Evolutionary conservation across 768 basidiomycete species (phyloP).

Genomic region (Agrocybe pediades): DNA sequence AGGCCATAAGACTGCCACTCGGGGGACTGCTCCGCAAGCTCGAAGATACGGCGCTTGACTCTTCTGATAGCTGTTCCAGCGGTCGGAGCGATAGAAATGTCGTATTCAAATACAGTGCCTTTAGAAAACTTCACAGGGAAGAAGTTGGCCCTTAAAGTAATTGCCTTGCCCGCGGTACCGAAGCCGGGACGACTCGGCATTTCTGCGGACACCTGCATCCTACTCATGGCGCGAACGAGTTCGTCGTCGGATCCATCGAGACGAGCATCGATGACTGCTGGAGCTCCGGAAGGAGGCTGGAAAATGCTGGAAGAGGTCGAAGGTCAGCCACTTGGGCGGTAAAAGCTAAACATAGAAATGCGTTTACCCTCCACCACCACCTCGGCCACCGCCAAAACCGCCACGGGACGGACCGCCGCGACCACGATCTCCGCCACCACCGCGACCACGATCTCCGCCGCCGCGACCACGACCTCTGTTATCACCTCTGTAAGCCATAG

Average conservation of each 20-base stretch:
- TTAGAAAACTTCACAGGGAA: slow-evolving; percentile 59
- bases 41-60: slow-evolving; percentile 60
- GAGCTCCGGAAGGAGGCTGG: slow-evolving; percentile 30
- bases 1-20: slow-evolving; percentile 56
- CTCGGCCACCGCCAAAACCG: slow-evolving; percentile 31
- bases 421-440: slow-evolving; percentile 20
- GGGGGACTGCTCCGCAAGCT: slow-evolving; percentile 55
- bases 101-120: slow-evolving; percentile 59
- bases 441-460: slow-evolving; percentile 29
- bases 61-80: slow-evolving; percentile 50
- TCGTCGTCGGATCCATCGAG: slow-evolving; percentile 43
- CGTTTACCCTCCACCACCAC: slow-evolving; percentile 38
- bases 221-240: slow-evolving; percentile 36
- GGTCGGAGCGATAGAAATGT: slow-evolving; percentile 55
- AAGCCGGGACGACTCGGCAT: slow-evolving; percentile 63
- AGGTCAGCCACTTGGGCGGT: not conserved
- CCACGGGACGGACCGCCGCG: slow-evolving; percentile 24
- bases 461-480: slow-evolving; percentile 41
- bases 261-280: slow-evolving; percentile 44
- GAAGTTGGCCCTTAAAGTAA: slow-evolving; percentile 67
- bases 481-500: slow-evolving; percentile 33
- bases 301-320: slow-evolving; percentile 37
- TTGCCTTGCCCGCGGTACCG: slow-evolving; percentile 48
- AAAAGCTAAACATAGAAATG: not conserved
- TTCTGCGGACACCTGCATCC: slow-evolving; percentile 36